Base-by-base conservation (phyloP, 2,329 filamentous ascomycete genomes). In the Alternaria alternata region DNA sequence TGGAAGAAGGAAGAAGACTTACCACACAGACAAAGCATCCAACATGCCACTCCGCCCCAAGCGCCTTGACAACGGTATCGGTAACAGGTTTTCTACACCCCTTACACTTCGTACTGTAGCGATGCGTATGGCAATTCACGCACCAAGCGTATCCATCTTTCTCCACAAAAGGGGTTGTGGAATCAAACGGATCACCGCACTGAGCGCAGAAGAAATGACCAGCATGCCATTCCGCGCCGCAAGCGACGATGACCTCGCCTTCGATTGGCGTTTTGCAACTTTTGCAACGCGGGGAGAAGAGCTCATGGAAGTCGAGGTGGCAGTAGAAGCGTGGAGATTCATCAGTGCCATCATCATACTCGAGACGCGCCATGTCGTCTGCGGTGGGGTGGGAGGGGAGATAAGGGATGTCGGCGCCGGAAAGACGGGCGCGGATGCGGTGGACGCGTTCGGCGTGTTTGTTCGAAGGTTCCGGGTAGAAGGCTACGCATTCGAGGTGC, bases 151-250 rank as follows among this genome's bases (percentile, higher is more conserved):
- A 98, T 9, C 94, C 94, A 68, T 98, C 94, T 80, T 97, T 97
- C 77, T 99, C 95, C 56, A 99, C 92, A 76, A 99, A 99, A 0
- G 95, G 94, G 9, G 84, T 89, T 4, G 76, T 78, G 0, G 82
- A 79, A 63, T 86, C 84, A 67, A 90, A 90, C 1, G 88, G 87
- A 81, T 99, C 94, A 68, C 95, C 95, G 76, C 95, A 99, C 83
- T 99, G 93, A 42, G 95, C 95, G 75, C 95, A 99, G 86, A 99
- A 99, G 82, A 99, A 99, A 81, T 99, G 95, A 0, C 95, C 95
- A 54, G 92, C 91, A 78, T 99, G 95, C 92, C 93, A 99, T 80
- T 97, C 93, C n/a, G 90, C 88, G 1, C 95, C 95, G 57, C 96
- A 92, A 1, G 95, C 95, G 14, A 97, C 90, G 32, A 97, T 89